Evolutionary conservation across 2,329 filamentous ascomycete species (phyloP), one percentile per base, ranked within the genome.

Genomic region (Pyrenochaeta sp.): DNA sequence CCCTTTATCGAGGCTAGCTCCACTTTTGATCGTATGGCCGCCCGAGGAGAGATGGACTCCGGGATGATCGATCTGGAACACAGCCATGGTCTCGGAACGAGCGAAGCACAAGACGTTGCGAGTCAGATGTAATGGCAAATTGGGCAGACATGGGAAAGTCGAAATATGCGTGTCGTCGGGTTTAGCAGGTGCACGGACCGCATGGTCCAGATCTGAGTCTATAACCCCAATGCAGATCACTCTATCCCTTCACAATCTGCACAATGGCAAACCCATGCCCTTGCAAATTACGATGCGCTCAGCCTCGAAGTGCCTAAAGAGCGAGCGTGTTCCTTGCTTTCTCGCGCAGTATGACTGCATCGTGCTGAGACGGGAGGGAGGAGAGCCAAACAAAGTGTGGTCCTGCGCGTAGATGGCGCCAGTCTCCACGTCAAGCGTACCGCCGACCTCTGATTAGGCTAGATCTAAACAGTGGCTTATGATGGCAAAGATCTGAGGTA

Each of bases 11-110:
- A 49, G 41, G 57, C 42, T 43, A 54, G 56, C 54, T 64, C 61
- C 63, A 55, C 60, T 61, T 50, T 37, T 51, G 56, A 64, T 66
- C 63, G 45, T 41, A 47, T 62, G 58, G 60, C 54, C 54, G 55
- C 41, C 56, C 57, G 45, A 45, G 45, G 27, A 7, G 33, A 29
- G 41, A 49, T 36, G 51, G 54, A 48, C 47, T 14, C 29, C 48
- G 29, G 17, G 17, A 43, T n/a, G 37, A 45, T 47, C 36, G 39
- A 44, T 40, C 51, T 48, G 30, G 44, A 45, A 32, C 18, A 23
- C 23, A 21, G 50, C 58, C 56, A 56, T 14, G 35, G 35, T 29
- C 20, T 40, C 51, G 55, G 53, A 40, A 53, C 45, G 39, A 41
- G 48, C 51, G 51, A 52, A 44, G 45, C 44, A 41, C 32, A 15